Base-by-base conservation (phyloP, 495 filamentous ascomycete species). In the Umbilicaria muhlenbergii region DNA sequence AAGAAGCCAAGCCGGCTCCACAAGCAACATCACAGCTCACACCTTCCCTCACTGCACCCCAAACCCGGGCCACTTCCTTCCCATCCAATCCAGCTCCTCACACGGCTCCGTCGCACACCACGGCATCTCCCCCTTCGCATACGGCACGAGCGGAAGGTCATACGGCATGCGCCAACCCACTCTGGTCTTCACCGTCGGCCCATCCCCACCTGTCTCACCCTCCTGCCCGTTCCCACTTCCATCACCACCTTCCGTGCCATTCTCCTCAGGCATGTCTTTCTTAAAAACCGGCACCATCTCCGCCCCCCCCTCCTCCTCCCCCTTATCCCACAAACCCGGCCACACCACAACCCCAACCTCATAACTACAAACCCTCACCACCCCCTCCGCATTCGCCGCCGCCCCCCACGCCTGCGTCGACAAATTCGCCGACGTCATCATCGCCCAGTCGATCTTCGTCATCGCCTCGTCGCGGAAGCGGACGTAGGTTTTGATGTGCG, bases 321-420 rank as follows among this genome's bases (percentile, higher is more conserved):
- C 52, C 3, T 64, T 59, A 17, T 64, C 60, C 40, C 78, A 81
- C 32, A 95, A 56, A 33, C 60, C 73, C 2, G 88, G 88, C 83
- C 86, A 91, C 1, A 94, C 75, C 31, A 93, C 52, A 4, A 95
- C 85, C 0, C 87, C 87, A 36, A 86, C 71, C 58, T 95, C 87
- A 62, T 81, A 95, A 33, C 83, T 91, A 47, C 75, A 78, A 16
- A 93, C 73, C 13, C 75, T 68, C 10, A 85, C 67, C 52, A 83
- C 72, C 2, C 73, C 73, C 11, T 58, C 54, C 6, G 59, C 49
- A 42, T 71, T 73, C 6, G 58, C 38, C 13, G 63, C 64, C 13
- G 75, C 72, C n/a, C 87, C 87, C 87, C 87, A 94, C 0, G 87
- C 87, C 55, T 94, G 87, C 43, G 77, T 92, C 0, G 83, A 89